phyloP scores from a whole-genome alignment of 2,329 filamentous ascomycete genomes.

The Pseudogymnoascus sp. region DNA sequence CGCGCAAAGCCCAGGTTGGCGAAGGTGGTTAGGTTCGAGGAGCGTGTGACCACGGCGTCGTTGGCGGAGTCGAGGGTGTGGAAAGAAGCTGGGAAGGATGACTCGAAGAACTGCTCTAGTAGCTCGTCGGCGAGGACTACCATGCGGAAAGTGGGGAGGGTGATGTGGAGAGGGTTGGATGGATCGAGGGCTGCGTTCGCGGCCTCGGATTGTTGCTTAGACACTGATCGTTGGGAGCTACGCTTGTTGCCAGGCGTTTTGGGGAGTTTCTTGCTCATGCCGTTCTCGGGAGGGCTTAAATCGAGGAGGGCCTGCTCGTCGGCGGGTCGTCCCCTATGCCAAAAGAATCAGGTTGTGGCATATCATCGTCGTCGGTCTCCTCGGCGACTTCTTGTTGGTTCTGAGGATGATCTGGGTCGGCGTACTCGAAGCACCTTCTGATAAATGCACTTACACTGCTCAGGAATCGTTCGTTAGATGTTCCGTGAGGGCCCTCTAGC shows the following conservation, averaged over 20 bases:
- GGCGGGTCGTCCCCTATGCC: conserved; percentile 68
- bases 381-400: conserved; percentile 39
- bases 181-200: conserved; percentile 91
- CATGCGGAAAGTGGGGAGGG: conserved; percentile 96
- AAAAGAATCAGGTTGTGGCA: conserved; percentile 52
- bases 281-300: conserved; percentile 42
- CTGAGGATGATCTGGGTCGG: conserved; percentile 77
- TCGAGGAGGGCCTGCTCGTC: conserved; percentile 54
- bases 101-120: conserved; percentile 95
- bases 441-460: conserved; percentile 95
- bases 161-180: conserved; percentile 88
- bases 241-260: conserved; percentile 23
- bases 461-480: conserved; percentile 81
- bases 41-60: conserved; percentile 39
- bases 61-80: conserved; percentile 64
- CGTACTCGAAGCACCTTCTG: conserved; percentile 93
- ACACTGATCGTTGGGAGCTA: conserved; percentile 36
- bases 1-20: conserved; percentile 59
- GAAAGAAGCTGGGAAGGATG: conserved; percentile 89
- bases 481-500: conserved; percentile 37
- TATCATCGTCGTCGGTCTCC: conserved; percentile 26
- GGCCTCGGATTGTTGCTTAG: conserved; percentile 63
- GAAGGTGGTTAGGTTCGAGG: conserved; percentile 78
- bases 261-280: conserved; percentile 21
- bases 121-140: conserved; percentile 93